A percentile compares a stretch with the other conserved stretches of the same genome.
phyloP scores from a whole-genome alignment of 768 basidiomycete genomes.

The Lepiota subincarnata region DNA sequence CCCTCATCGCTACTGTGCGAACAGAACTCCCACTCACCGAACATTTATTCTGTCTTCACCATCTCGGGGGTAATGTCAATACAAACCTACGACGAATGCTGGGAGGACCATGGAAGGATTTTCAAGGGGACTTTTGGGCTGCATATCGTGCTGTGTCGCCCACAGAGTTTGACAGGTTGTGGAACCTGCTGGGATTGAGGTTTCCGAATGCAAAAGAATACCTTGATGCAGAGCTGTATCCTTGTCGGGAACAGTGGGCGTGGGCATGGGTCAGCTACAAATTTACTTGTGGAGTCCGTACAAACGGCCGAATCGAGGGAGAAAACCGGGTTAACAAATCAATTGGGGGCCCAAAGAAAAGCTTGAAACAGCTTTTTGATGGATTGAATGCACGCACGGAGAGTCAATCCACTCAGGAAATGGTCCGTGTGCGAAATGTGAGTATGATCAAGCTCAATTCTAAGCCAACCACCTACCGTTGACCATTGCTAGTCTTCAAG shows the following conservation, averaged over 20 bases:
- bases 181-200: conserved; percentile 12
- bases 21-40: conserved; percentile 3
- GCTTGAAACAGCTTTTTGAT: conserved; percentile 19
- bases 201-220: conserved; percentile 22
- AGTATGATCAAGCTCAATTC: too few relatives aligned
- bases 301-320: conserved; percentile 27
- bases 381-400: conserved; percentile 21
- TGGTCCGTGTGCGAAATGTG: conserved; percentile 20
- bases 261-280: conserved; percentile 25
- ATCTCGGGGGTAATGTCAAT: conserved; percentile 23
- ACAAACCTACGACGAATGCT: conserved; percentile 17
- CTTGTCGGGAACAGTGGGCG: conserved; percentile 29
- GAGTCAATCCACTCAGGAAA: conserved; percentile 17
- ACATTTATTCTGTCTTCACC: conserved; percentile 23
- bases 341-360: conserved; percentile 22
- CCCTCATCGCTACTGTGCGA: conserved; percentile 11
- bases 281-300: conserved; percentile 31
- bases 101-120: conserved; percentile 17
- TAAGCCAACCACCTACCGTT: neutral
- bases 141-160: conserved; percentile 24
- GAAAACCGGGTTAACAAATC: conserved; percentile 27
- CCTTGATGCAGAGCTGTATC: conserved; percentile 25
- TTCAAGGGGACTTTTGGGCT: conserved; percentile 23
- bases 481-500: conserved; percentile 22
- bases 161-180: conserved; percentile 20